Percentiles rank a stretch among this genome's conserved stretches.
These are phyloP conservation scores for Austroboletus novae-zelandiae DNA, from an alignment of 1,284 basidiomycete genomes.

Conservation along the genomic window DNA sequence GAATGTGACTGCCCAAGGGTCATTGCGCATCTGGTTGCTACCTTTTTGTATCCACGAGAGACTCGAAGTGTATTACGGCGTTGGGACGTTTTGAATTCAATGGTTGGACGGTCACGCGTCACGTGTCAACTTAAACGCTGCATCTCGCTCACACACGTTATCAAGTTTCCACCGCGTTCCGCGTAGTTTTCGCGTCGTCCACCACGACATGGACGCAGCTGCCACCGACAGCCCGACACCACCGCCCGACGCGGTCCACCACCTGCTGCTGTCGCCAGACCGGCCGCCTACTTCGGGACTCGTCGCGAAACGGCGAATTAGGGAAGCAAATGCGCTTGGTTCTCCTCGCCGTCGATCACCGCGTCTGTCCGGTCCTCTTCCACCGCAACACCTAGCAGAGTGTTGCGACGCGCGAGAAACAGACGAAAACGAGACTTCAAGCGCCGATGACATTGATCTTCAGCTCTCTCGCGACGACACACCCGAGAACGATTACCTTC, in stretches of 20 bases:
- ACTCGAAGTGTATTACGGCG: too few relatives aligned
- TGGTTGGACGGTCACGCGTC: constrained; percentile 26
- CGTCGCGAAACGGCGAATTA: constrained; percentile 32
- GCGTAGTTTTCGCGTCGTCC: neutral
- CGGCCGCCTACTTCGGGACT: constrained; percentile 38
- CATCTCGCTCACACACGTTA: neutral
- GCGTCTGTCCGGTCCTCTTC: constrained; percentile 41
- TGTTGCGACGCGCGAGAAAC: constrained; percentile 10
- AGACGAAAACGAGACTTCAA: constrained; percentile 28
- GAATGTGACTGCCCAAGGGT: neutral
- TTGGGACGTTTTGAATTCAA: too few relatives aligned
- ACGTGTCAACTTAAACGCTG: constrained; percentile 29
- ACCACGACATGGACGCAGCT: constrained; percentile 22
- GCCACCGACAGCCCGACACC: constrained; percentile 11
- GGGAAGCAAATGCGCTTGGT: constrained; percentile 26
- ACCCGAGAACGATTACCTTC: constrained; percentile 41
- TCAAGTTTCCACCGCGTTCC: too few relatives aligned
- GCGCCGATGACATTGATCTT: constrained; percentile 31
- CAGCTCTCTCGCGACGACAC: constrained; percentile 38
- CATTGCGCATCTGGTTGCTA: neutral
- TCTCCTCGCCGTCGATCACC: constrained; percentile 51
- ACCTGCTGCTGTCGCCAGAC: constrained; percentile 55
- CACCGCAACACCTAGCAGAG: constrained; percentile 23
- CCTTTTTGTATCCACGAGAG: too few relatives aligned
- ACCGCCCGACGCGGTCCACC: neutral